Conservation (phyloP, 176 grass and related monocot species). For the Bromus sterilis region DNA sequence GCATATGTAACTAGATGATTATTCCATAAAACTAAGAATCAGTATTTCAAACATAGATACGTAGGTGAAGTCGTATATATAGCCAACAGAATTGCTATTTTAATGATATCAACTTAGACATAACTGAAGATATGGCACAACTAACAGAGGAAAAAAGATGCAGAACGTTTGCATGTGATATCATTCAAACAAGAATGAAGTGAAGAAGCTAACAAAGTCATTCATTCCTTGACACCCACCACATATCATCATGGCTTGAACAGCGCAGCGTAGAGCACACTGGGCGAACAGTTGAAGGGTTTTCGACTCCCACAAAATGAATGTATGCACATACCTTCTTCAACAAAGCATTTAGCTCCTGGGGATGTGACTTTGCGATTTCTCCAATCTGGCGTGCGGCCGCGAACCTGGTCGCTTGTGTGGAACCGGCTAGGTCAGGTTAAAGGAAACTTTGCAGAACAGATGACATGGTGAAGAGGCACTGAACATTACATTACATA, state of each 20-base stretch:
- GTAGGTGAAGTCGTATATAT: background rate
- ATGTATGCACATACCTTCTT: conserved; percentile 64
- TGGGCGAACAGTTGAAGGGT: background rate
- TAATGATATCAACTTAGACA: background rate
- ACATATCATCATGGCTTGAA: background rate
- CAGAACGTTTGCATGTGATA: background rate
- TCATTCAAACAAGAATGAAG: background rate
- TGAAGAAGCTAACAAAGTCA: background rate
- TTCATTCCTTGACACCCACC: background rate
- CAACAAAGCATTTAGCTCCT: conserved; percentile 67
- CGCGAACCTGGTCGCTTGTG: conserved; percentile 75
- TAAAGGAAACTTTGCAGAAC: conserved; percentile 37
- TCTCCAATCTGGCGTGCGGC: conserved; percentile 95
- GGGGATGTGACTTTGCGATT: conserved; percentile 85
- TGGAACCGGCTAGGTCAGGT: conserved; percentile 80
- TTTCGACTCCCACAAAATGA: background rate
- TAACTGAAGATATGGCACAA: background rate
- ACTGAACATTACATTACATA: background rate
- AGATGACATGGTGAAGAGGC: background rate
- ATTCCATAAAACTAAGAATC: background rate
- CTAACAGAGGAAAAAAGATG: background rate
- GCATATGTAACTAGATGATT: background rate
- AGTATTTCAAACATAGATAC: background rate
- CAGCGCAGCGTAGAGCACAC: background rate
- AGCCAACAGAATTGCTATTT: background rate